Evolutionary conservation across 139 green algal species (phyloP).

Genomic region (Volvox reticuliferus): DNA sequence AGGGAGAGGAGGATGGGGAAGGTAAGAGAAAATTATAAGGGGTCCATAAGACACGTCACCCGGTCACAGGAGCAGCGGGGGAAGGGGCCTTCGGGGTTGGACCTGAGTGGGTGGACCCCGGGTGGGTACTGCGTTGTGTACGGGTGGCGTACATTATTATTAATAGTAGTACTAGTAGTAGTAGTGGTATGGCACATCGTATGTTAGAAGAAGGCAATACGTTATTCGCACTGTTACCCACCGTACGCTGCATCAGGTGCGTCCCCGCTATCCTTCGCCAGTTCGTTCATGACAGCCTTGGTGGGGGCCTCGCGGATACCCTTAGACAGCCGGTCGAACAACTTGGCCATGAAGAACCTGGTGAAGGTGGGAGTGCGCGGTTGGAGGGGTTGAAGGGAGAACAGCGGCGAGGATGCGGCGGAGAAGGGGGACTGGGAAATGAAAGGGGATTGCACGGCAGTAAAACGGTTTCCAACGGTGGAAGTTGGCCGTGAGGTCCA

Average conservation of each 20-base stretch:
- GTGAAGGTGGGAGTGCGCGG: background rate
- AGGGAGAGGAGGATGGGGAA: background rate
- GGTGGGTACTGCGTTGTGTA: too few relatives aligned
- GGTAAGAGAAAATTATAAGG: too few relatives aligned
- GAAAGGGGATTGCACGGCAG: background rate
- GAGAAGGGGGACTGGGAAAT: background rate
- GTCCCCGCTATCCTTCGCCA: slow-evolving; percentile 79
- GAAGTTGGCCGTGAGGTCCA: too few relatives aligned
- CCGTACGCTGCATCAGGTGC: slow-evolving; percentile 80
- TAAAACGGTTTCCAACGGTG: background rate
- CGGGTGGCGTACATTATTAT: too few relatives aligned
- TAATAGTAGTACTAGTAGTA: too few relatives aligned
- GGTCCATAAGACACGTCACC: background rate
- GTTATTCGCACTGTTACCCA: slow-evolving; percentile 29
- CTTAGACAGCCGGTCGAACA: slow-evolving; percentile 77
- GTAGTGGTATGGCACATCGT: too few relatives aligned
- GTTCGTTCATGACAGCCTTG: slow-evolving; percentile 88
- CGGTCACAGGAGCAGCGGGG: too few relatives aligned
- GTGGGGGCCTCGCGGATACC: slow-evolving; percentile 86
- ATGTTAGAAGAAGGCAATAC: too few relatives aligned
- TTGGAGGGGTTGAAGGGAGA: too few relatives aligned
- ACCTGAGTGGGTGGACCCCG: too few relatives aligned
- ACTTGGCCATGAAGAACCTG: slow-evolving; percentile 79
- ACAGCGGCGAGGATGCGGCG: background rate
- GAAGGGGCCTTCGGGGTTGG: too few relatives aligned